Evolutionary conservation across 2,329 filamentous ascomycete species (phyloP).

Genomic region (Fusarium protoensiforme): DNA sequence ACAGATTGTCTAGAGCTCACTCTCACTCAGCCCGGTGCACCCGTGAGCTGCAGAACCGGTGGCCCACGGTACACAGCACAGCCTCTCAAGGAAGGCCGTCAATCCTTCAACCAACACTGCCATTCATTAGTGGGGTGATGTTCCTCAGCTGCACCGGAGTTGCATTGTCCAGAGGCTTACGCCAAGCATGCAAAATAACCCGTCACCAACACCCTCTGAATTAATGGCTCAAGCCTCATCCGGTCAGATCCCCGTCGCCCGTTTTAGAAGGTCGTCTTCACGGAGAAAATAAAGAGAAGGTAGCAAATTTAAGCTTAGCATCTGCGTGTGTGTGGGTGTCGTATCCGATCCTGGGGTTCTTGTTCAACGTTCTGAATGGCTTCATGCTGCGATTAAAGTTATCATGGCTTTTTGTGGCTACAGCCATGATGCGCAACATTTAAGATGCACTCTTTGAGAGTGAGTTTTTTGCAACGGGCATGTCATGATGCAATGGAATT

Average conservation of each 20-base stretch:
- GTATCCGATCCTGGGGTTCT: not conserved
- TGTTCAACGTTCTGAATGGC: not conserved
- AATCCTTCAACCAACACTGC: not conserved
- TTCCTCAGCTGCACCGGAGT: not conserved
- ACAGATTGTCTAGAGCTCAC: not conserved
- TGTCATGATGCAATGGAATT: not conserved
- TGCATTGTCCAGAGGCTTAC: not conserved
- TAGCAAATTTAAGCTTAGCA: not conserved
- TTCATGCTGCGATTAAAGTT: not conserved
- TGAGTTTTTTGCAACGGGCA: not conserved
- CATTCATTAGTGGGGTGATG: not conserved
- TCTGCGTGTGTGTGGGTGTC: not conserved
- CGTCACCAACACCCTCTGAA: not conserved
- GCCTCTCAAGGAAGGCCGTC: not conserved
- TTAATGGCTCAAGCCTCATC: not conserved
- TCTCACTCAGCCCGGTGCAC: not conserved
- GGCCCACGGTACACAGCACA: not conserved
- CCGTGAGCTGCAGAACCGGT: not conserved
- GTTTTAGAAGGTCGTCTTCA: not conserved
- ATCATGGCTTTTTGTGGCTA: not conserved
- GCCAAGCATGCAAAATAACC: not conserved
- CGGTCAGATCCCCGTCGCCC: not conserved
- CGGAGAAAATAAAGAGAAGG: not conserved
- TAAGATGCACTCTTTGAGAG: not conserved
- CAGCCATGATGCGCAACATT: not conserved